phyloP scores from a whole-genome alignment of 164 flowering plant species.

The Magnolia changhungtana region DNA sequence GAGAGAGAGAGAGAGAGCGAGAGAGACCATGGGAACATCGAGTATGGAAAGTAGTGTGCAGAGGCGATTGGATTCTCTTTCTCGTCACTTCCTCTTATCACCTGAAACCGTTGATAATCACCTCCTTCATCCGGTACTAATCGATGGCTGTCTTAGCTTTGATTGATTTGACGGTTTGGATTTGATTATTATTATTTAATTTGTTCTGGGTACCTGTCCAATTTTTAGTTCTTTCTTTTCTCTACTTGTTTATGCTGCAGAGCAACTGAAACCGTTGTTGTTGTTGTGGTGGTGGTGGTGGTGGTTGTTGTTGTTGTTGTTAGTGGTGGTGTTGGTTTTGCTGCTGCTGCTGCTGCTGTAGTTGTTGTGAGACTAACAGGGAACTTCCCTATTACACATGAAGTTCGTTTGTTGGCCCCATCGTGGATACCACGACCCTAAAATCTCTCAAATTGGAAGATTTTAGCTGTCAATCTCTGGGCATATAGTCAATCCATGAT shows the following conservation, averaged over 20 bases:
- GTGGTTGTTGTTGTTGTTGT: no score
- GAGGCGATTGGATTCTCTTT: conserved; percentile 33
- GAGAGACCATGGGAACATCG: neutral
- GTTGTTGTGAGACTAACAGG: no score
- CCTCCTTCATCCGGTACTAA: conserved; percentile 25
- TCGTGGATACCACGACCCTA: neutral
- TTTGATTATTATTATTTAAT: no score
- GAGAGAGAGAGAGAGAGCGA: no score
- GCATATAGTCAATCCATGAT: no score
- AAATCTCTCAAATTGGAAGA: neutral
- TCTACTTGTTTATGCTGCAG: neutral
- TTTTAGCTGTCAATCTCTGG: no score
- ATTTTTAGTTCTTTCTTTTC: neutral
- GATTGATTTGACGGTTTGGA: no score
- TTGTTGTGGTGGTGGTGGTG: no score
- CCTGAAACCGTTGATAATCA: conserved; percentile 5
- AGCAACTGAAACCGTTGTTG: no score
- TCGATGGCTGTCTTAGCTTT: neutral
- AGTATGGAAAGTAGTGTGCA: conserved; percentile 28
- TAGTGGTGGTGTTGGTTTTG: no score
- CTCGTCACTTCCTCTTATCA: conserved; percentile 26
- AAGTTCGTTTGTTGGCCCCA: neutral
- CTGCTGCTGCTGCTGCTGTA: neutral
- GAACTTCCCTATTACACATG: no score
- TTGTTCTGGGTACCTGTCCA: no score